A percentile compares a stretch with the other conserved stretches of the same genome.
These are phyloP conservation scores for Mucor piriformis DNA, from an alignment of 371 early-diverging fungal species.

Conservation along the genomic window DNA sequence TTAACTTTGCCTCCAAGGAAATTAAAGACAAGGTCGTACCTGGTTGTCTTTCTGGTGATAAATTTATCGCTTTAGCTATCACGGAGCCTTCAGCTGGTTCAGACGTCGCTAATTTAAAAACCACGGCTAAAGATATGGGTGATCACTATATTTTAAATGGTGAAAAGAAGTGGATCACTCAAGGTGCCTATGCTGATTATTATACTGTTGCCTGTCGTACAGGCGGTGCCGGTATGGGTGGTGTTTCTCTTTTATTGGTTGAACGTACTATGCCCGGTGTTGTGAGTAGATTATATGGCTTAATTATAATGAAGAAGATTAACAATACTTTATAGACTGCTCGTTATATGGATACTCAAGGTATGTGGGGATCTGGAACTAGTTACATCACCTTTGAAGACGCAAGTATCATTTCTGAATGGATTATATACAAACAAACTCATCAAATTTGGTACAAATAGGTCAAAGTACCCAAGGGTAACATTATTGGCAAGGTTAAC, in stretches of 20 bases:
- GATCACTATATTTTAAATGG: constrained; percentile 82
- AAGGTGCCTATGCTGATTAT: constrained; percentile 83
- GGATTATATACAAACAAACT: background rate
- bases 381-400: constrained; percentile 81
- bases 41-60: constrained; percentile 72
- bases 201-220: constrained; percentile 74
- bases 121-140: constrained; percentile 72
- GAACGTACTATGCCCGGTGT: constrained; percentile 86
- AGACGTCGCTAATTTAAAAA: constrained; percentile 81
- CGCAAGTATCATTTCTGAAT: constrained; percentile 25
- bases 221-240: constrained; percentile 83
- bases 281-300: background rate
- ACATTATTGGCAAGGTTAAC: constrained; percentile 87
- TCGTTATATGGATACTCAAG: constrained; percentile 75
- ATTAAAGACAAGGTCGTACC: constrained; percentile 73
- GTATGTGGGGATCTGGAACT: constrained; percentile 83
- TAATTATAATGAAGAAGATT: too few species aligned
- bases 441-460: background rate
- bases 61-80: constrained; percentile 78
- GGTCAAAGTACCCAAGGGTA: constrained; percentile 78
- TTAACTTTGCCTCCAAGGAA: constrained; percentile 73
- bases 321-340: constrained; percentile 33
- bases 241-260: constrained; percentile 77
- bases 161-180: constrained; percentile 90
- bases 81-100: constrained; percentile 75